A percentile compares a stretch with the other conserved stretches of the same genome.
These are phyloP conservation scores for Heritiera fomes DNA, from an alignment of 345 rosid species.

Conservation along the genomic window DNA sequence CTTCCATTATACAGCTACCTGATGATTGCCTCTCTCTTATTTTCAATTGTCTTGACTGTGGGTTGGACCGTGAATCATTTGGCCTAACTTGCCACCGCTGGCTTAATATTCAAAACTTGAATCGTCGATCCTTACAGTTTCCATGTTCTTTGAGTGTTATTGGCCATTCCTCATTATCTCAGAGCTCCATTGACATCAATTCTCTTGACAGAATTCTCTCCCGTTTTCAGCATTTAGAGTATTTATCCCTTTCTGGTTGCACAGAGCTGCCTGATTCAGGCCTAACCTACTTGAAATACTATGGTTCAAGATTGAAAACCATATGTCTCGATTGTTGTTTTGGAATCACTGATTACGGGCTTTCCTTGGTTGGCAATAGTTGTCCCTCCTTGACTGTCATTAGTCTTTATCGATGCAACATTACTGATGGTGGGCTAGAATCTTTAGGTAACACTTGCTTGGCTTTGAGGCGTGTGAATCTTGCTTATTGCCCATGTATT, in stretches of 20 bases:
- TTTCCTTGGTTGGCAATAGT: constrained; percentile 45
- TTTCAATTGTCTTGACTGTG: constrained; percentile 48
- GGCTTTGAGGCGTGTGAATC: constrained; percentile 50
- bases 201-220: constrained; percentile 57
- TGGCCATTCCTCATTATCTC: constrained; percentile 37
- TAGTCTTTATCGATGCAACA: constrained; percentile 63
- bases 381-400: constrained; percentile 50
- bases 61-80: constrained; percentile 63
- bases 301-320: constrained; percentile 49
- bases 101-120: constrained; percentile 62
- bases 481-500: constrained; percentile 50
- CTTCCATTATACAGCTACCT: constrained; percentile 56
- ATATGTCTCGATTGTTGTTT: constrained; percentile 71
- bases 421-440: constrained; percentile 59
- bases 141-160: constrained; percentile 47
- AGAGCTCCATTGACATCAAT: constrained; percentile 29
- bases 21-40: constrained; percentile 74
- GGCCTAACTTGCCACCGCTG: constrained; percentile 71
- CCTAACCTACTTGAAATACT: constrained; percentile 41
- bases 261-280: constrained; percentile 56
- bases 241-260: constrained; percentile 69
- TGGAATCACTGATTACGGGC: constrained; percentile 55
- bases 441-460: constrained; percentile 45
- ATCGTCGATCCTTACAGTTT: constrained; percentile 54
- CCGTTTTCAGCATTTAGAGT: constrained; percentile 61